phyloP scores from a whole-genome alignment of 2,329 filamentous ascomycete genomes.

The Colletotrichum cordylinicola region DNA sequence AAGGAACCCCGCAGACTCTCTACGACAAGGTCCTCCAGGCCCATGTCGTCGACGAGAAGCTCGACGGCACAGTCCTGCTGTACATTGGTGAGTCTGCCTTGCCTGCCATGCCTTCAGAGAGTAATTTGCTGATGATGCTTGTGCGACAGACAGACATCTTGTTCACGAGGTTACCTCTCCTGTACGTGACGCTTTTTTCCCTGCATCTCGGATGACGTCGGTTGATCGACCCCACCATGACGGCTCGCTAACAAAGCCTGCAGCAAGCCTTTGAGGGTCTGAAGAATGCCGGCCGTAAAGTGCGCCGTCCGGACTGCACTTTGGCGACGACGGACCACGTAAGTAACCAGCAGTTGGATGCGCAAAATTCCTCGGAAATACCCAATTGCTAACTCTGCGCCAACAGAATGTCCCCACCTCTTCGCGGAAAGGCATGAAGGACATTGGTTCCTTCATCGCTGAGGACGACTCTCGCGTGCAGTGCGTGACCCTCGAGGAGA shows the following conservation, averaged over 20 bases:
- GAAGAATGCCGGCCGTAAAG: conserved; percentile 84
- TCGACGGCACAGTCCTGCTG: conserved; percentile 88
- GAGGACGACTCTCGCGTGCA: conserved; percentile 93
- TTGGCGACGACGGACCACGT: conserved; percentile 96
- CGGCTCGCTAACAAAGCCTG: conserved; percentile 25
- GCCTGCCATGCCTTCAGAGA: background rate
- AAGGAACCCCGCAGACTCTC: conserved; percentile 78
- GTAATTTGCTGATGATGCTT: background rate
- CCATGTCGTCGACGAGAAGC: conserved; percentile 94
- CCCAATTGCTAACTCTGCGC: background rate
- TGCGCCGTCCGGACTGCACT: conserved; percentile 95
- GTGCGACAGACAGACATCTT: conserved; percentile 79
- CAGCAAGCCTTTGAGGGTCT: conserved; percentile 97
- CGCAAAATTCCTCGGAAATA: background rate
- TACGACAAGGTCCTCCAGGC: conserved; percentile 98
- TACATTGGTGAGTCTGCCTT: conserved; percentile 77
- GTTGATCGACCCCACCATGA: conserved; percentile 1
- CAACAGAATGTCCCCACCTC: conserved; percentile 88
- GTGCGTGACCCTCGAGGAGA: conserved; percentile 95
- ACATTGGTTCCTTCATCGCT: conserved; percentile 91
- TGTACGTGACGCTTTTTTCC: conserved; percentile 47
- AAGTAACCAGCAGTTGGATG: conserved; percentile 44
- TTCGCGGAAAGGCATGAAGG: conserved; percentile 90
- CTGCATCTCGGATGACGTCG: conserved; percentile 14
- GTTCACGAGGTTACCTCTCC: conserved; percentile 99